Evolutionary conservation across 192 early-diverging fungal genomes (phyloP).

Genomic region (Coemansia sp.): DNA sequence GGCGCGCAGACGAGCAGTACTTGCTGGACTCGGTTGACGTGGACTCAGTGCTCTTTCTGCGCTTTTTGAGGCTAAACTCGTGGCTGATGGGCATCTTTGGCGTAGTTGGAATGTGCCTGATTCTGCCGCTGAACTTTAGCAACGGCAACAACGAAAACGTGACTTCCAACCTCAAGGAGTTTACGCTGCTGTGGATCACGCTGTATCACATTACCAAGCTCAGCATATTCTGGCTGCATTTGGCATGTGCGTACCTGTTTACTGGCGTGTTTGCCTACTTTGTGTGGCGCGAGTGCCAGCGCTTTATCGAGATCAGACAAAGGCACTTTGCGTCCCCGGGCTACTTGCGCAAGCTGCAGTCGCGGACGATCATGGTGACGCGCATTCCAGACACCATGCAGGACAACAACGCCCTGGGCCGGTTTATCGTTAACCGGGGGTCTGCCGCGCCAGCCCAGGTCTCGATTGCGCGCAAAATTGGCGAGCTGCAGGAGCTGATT

Average conservation of each 20-base stretch:
- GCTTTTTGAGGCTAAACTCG: conserved; percentile 63
- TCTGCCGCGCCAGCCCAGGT: conserved; percentile 56
- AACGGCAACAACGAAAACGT: conserved; percentile 57
- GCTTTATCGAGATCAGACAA: conserved; percentile 57
- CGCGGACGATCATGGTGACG: conserved; percentile 67
- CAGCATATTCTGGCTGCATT: conserved; percentile 66
- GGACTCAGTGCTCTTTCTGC: conserved; percentile 72
- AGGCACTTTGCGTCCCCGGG: conserved; percentile 60
- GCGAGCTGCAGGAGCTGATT: conserved; percentile 64
- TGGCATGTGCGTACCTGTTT: conserved; percentile 60
- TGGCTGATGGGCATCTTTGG: conserved; percentile 60
- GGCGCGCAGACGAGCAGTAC: conserved; percentile 58
- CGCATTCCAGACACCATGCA: conserved; percentile 62
- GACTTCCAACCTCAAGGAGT: conserved; percentile 24
- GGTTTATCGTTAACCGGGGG: conserved; percentile 53
- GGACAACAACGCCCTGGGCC: conserved; percentile 56
- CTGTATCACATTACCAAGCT: conserved; percentile 53
- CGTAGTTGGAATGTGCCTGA: conserved; percentile 59
- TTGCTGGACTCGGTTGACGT: conserved; percentile 66
- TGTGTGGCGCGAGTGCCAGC: conserved; percentile 56
- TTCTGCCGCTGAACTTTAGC: conserved; percentile 66
- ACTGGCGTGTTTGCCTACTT: conserved; percentile 57
- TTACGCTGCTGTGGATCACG: conserved; percentile 48
- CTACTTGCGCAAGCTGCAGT: conserved; percentile 65
- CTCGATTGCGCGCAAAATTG: conserved; percentile 66